Base-by-base conservation (phyloP, 768 basidiomycete species). In the Sporobolomyces pararoseus region DNA sequence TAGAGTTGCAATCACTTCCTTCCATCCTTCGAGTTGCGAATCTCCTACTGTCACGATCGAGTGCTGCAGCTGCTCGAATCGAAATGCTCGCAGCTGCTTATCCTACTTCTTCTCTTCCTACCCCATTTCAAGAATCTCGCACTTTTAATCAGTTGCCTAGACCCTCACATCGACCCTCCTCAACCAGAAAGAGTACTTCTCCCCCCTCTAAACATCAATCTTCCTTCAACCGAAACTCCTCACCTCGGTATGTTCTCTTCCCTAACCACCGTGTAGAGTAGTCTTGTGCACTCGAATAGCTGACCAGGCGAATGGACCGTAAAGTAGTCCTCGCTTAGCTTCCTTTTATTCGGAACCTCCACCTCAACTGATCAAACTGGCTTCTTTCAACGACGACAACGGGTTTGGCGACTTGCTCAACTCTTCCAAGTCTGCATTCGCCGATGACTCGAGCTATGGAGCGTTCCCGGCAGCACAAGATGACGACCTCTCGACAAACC, bases 401-500 rank as follows among this genome's bases (percentile, higher is more conserved):
- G 67, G 63, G 29, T 63, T 69, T 19, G 68, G 50, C 23, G 68
- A 69, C 51, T 51, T 73, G 25, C 54, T 73, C 32, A 44, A 44
- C 39, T 25, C 64, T 10, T 27, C 44, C 21, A 50, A 52, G 23
- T 32, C 70, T 23, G 47, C 10, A 12, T 66, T 63, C 53, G 61
- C 39, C 32, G 9, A 37, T 23, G 23, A 25, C 23, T 46, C 68
- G 7, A 51, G 47, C 31, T 70, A 64, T 42, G 51, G 50, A 10
- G 46, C 63, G 4, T 70, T 60, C 50, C 51, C 51, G 13, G 47
- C 25, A 13, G n/a, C 32, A 0, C 52, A 62, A 10, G 67, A 58
- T 21, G 72, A 70, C 16, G 68, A 67, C 52, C 57, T 73, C 27
- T 27, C 32, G 2, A 5, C 68, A 16, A 70, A 73, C 59, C 72